Conservation (phyloP, 768 basidiomycete species). For the Holtermanniella nyarrowii region DNA sequence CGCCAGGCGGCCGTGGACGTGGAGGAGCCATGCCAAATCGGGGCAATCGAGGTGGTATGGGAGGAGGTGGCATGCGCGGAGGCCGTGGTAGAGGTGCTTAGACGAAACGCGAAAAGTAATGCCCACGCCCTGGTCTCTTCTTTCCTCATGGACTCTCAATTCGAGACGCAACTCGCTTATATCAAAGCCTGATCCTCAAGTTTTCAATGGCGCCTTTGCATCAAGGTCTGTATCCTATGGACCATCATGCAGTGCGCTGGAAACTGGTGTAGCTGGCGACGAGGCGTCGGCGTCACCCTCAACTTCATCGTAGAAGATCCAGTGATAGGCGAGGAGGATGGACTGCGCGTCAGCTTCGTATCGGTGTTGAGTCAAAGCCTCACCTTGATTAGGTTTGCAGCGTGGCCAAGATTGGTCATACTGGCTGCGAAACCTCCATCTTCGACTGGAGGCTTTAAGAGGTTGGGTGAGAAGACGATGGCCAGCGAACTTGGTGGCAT, state of each 20-base stretch:
- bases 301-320: conserved; percentile 3
- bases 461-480: conserved; percentile 50
- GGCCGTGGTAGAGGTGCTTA: no score
- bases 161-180: no score
- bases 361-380: not conserved
- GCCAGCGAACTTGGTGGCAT: conserved; percentile 79
- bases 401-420: conserved; percentile 15
- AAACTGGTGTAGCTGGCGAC: not conserved
- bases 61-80: not conserved
- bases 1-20: not conserved
- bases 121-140: no score
- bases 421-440: conserved; percentile 2
- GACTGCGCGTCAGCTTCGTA: not conserved
- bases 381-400: conserved; percentile 11
- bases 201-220: no score
- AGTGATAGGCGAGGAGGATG: not conserved
- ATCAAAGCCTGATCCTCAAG: no score
- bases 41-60: not conserved
- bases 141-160: no score
- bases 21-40: not conserved
- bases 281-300: not conserved
- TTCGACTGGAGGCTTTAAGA: conserved; percentile 7
- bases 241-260: no score
- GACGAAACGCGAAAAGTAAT: no score
- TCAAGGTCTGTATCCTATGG: no score